Evolutionary conservation across 805 yeast species (phyloP), one percentile per base, ranked within the genome.

Genomic region (Yamadazyma paraphyllophila): DNA sequence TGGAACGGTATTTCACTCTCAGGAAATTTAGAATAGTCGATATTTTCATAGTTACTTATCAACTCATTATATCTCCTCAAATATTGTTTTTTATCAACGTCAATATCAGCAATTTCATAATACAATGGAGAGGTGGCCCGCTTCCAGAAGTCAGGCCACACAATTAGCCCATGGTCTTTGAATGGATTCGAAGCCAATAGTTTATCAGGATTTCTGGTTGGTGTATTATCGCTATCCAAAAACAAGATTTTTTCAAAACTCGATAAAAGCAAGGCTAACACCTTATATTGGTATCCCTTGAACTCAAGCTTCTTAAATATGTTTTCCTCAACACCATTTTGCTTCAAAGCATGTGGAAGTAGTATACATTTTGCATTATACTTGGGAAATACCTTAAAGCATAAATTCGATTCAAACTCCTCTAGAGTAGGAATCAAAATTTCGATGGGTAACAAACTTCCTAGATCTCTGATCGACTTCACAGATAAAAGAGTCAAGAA

Each of bases 91-190:
- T 54, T 50, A 43, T 70, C 61, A 14, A 69, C 42, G 1, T 54
- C 47, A 20, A 81, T 67, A 2, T 81, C 86, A 0, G 88, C 88
- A 52, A 88, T 81, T 26, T 79, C 77, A 62, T 85, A 88, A 56
- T 77, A 84, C 32, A 67, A 66, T 5, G 96, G 96, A 1, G 87
- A 78, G 1, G 91, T 86, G 6, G 91, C 81, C 52, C 96, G 75
- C 62, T 83, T 78, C 96, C 96, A 88, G 62, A 82, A 88, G 63
- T 88, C 96, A 1, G 96, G 95, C 92, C 95, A 88, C 2, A 82
- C 71, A 27, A 84, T 73, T 61, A 84, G 61, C 2, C 87, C 85
- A 32, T 66, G 62, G 11, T 65, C 59, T 25, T 47, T 71, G 63
- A 77, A 88, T 1, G 88, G 82, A 37, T 81, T 80, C 10, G 67